Evolutionary conservation across 192 early-diverging fungal species (phyloP).

Genomic region (Ambispora gerdemannii): DNA sequence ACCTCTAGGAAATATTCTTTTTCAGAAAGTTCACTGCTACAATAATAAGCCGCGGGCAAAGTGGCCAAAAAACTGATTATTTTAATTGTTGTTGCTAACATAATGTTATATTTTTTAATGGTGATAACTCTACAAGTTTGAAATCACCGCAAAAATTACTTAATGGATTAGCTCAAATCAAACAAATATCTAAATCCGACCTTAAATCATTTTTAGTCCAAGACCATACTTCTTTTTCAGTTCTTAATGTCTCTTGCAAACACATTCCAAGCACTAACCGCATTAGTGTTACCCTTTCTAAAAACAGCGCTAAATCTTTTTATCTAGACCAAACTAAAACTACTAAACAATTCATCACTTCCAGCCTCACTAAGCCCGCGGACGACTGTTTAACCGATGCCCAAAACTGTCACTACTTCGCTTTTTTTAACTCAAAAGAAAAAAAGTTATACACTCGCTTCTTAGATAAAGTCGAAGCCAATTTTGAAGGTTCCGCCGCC

Average conservation of each 20-base stretch:
- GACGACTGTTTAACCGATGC: conserved; percentile 4
- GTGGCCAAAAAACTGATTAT: too few relatives aligned
- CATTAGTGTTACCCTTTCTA: conserved; percentile 12
- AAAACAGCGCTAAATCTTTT: conserved; percentile 2
- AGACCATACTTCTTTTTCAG: too few relatives aligned
- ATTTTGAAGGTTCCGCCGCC: not conserved
- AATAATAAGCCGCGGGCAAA: too few relatives aligned
- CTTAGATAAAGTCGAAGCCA: conserved; percentile 12
- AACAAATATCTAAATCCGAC: not conserved
- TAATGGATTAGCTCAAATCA: not conserved
- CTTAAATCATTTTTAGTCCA: not conserved
- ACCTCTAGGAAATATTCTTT: too few relatives aligned
- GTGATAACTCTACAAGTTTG: not conserved
- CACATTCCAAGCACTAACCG: not conserved
- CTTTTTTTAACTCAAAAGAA: conserved; percentile 7
- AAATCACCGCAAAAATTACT: not conserved
- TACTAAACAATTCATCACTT: too few relatives aligned
- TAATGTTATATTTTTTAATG: conserved; percentile 13
- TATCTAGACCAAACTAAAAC: conserved; percentile 9
- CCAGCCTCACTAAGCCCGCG: not conserved
- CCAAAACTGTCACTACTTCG: conserved; percentile 9
- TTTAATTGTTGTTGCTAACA: too few relatives aligned
- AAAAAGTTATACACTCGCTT: conserved; percentile 14
- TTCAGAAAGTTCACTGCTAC: too few relatives aligned
- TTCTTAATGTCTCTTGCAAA: conserved; percentile 6